phyloP scores from a whole-genome alignment of 768 basidiomycete genomes.

The Termitomyces sp. region DNA sequence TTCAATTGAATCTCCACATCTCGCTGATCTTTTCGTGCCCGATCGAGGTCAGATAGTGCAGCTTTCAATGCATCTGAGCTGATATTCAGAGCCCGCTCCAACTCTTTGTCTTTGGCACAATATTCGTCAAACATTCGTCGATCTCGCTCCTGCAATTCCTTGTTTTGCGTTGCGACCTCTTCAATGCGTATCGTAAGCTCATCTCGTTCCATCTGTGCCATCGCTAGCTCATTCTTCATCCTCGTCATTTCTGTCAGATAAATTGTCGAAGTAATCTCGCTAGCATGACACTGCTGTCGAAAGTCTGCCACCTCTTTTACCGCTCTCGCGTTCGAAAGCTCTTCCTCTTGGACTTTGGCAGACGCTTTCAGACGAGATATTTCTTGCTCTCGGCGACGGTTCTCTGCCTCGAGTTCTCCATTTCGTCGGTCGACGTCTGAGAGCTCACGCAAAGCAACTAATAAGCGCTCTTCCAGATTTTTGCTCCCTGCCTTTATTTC shows the following conservation, averaged over 20 bases:
- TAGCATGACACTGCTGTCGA: neutral
- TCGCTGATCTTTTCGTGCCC: neutral
- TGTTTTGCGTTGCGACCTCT: neutral
- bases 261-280: neutral
- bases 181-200: neutral
- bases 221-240: neutral
- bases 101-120: neutral
- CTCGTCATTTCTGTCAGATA: neutral
- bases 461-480: neutral
- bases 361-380: neutral
- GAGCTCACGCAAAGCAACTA: slow-evolving; percentile 2
- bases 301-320: neutral
- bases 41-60: neutral
- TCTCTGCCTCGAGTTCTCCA: slow-evolving; percentile 8
- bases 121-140: neutral
- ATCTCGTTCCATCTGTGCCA: neutral
- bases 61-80: neutral
- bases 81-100: neutral
- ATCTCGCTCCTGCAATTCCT: neutral
- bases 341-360: neutral
- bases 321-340: neutral
- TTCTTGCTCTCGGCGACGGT: neutral
- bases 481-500: neutral
- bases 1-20: neutral
- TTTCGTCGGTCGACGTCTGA: slow-evolving; percentile 1